These are phyloP conservation scores for Haplosporangium sp. DNA, from an alignment of 371 early-diverging fungal species.

Conservation along the genomic window DNA sequence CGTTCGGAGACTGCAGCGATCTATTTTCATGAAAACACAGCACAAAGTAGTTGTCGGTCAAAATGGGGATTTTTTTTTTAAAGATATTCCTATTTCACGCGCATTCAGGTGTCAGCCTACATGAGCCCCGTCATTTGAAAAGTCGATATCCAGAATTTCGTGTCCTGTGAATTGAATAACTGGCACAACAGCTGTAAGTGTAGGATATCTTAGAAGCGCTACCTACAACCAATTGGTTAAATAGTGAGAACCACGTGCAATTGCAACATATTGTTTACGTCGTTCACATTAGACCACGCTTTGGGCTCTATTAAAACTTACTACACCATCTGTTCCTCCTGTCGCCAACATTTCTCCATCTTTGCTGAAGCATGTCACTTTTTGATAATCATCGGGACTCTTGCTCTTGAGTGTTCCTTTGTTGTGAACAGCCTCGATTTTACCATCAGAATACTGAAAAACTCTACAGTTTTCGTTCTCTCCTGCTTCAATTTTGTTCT, in stretches of 20 bases:
- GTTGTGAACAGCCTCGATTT: constrained; percentile 55
- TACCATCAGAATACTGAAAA: constrained; percentile 61
- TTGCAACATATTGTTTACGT: neutral
- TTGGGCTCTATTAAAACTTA: constrained; percentile 10
- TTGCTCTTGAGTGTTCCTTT: constrained; percentile 60
- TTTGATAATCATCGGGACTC: constrained; percentile 64
- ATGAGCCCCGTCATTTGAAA: constrained; percentile 64
- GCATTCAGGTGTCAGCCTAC: constrained; percentile 12
- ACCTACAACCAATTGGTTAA: constrained; percentile 28
- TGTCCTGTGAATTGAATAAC: constrained; percentile 64
- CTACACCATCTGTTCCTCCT: constrained; percentile 76
- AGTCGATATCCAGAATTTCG: constrained; percentile 75
- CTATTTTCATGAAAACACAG: constrained; percentile 22
- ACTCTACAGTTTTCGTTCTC: constrained; percentile 72
- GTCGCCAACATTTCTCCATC: constrained; percentile 72
- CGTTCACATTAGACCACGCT: neutral
- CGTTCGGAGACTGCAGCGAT: constrained; percentile 62
- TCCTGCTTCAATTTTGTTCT: constrained; percentile 63
- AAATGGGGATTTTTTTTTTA: neutral
- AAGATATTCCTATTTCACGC: neutral
- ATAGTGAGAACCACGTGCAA: neutral
- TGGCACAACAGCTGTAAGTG: constrained; percentile 62
- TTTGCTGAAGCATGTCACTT: constrained; percentile 64
- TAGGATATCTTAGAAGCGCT: constrained; percentile 67
- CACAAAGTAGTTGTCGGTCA: neutral